Conservation (phyloP, 805 yeast species). For the Lipomyces anomalus region DNA sequence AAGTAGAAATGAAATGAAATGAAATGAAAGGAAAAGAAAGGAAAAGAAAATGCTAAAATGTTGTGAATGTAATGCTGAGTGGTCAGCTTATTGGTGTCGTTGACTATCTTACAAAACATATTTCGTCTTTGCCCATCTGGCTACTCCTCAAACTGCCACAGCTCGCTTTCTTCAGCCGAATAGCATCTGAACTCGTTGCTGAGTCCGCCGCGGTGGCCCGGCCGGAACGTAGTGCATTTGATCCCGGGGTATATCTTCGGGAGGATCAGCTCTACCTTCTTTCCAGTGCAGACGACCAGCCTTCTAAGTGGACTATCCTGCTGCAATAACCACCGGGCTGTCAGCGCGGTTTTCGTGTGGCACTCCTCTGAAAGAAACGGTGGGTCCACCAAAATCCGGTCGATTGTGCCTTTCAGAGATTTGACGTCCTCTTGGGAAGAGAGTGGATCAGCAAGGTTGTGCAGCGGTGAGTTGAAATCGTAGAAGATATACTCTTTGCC, state of each 20-base stretch:
- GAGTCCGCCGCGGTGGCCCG: constrained; percentile 78
- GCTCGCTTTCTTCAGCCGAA: constrained; percentile 63
- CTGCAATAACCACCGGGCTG: constrained; percentile 59
- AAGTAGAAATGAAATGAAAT: too few relatives aligned
- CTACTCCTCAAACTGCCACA: constrained; percentile 55
- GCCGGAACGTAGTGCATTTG: constrained; percentile 53
- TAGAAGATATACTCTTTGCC: constrained; percentile 67
- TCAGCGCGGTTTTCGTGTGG: constrained; percentile 59
- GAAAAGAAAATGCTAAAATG: too few relatives aligned
- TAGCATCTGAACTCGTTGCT: constrained; percentile 86
- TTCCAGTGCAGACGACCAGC: constrained; percentile 80
- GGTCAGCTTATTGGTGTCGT: too few relatives aligned
- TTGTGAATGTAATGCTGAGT: too few relatives aligned
- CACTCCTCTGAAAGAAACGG: constrained; percentile 81
- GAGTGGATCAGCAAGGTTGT: constrained; percentile 43
- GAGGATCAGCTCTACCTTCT: constrained; percentile 70
- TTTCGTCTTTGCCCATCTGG: too few relatives aligned
- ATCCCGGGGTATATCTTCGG: constrained; percentile 53
- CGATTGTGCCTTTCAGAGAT: constrained; percentile 51
- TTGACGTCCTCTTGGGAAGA: background rate
- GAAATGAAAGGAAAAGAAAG: too few relatives aligned
- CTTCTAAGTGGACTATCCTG: constrained; percentile 1
- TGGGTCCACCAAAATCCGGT: constrained; percentile 76
- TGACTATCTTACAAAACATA: too few relatives aligned
- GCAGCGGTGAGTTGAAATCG: constrained; percentile 67